phyloP scores from a whole-genome alignment of 1,284 basidiomycete species.

The Athelia psychrophila region DNA sequence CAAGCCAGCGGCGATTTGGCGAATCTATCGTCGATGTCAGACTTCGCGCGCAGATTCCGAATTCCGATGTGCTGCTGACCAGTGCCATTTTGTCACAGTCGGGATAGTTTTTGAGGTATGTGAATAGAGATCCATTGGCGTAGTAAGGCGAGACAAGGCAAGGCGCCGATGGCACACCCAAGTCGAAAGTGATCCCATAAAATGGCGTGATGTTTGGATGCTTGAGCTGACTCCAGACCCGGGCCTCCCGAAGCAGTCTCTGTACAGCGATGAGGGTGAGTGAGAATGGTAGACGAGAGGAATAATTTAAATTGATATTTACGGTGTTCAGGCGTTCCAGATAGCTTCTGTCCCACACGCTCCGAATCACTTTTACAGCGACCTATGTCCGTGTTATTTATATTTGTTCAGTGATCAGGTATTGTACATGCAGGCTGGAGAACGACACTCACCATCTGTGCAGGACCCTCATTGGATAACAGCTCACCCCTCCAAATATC shows the following conservation, averaged over 20 bases:
- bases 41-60: not conserved
- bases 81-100: constrained; percentile 8
- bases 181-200: constrained; percentile 16
- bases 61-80: constrained; percentile 8
- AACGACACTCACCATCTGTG: not conserved
- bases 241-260: constrained; percentile 15
- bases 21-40: constrained; percentile 8
- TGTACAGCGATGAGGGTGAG: constrained; percentile 1
- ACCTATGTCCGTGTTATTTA: not conserved
- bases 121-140: constrained; percentile 12
- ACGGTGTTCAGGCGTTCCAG: not conserved
- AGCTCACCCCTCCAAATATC: not conserved
- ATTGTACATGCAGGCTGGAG: not conserved
- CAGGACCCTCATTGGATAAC: not conserved
- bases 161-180: constrained; percentile 7
- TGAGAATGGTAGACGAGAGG: not conserved
- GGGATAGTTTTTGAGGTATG: constrained; percentile 13
- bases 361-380: not conserved
- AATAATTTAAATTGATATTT: not conserved
- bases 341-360: not conserved
- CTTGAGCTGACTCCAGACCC: constrained; percentile 14
- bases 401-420: not conserved
- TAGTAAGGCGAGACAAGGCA: constrained; percentile 19
- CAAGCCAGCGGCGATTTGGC: constrained; percentile 15
- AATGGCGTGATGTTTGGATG: constrained; percentile 19